These are phyloP conservation scores for Crithidia thermophila DNA, from an alignment of 208 protist genomes.

Conservation along the genomic window DNA sequence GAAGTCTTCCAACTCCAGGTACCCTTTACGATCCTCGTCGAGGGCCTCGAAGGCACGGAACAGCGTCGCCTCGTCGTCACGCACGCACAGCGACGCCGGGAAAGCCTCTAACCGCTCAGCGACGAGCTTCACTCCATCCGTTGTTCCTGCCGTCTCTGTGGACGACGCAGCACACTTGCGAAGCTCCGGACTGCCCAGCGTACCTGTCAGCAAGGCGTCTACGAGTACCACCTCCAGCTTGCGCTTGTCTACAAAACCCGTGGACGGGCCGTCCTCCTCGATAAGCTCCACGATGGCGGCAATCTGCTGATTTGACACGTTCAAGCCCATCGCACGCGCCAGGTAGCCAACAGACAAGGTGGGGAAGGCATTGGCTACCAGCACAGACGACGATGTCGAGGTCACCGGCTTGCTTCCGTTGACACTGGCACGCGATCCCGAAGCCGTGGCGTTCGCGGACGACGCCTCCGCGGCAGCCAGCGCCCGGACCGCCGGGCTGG, in stretches of 20 bases:
- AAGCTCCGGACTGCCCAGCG: constrained; percentile 57
- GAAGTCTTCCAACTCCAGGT: constrained; percentile 67
- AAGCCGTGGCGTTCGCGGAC: not conserved
- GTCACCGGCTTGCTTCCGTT: too few relatives aligned
- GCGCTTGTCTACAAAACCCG: constrained; percentile 55
- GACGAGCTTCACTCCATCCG: not conserved
- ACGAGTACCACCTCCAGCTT: constrained; percentile 61
- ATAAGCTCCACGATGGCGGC: constrained; percentile 69
- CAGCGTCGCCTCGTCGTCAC: constrained; percentile 61
- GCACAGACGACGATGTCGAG: not conserved
- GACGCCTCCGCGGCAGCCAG: constrained; percentile 7
- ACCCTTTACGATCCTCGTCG: constrained; percentile 67
- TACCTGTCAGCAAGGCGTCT: constrained; percentile 77
- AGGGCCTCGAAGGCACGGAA: constrained; percentile 73
- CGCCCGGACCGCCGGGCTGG: constrained; percentile 13
- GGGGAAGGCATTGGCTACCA: constrained; percentile 45
- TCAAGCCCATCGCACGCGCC: constrained; percentile 85
- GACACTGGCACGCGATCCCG: too few relatives aligned
- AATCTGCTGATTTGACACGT: constrained; percentile 65
- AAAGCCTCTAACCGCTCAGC: constrained; percentile 17
- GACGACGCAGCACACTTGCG: constrained; percentile 1
- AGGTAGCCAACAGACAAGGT: constrained; percentile 79
- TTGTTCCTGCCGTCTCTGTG: not conserved
- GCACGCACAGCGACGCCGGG: constrained; percentile 43
- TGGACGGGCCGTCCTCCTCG: constrained; percentile 64